Evolutionary conservation across 2,329 filamentous ascomycete species (phyloP), one percentile per base, ranked within the genome.

Genomic region (Penicillium paneum): DNA sequence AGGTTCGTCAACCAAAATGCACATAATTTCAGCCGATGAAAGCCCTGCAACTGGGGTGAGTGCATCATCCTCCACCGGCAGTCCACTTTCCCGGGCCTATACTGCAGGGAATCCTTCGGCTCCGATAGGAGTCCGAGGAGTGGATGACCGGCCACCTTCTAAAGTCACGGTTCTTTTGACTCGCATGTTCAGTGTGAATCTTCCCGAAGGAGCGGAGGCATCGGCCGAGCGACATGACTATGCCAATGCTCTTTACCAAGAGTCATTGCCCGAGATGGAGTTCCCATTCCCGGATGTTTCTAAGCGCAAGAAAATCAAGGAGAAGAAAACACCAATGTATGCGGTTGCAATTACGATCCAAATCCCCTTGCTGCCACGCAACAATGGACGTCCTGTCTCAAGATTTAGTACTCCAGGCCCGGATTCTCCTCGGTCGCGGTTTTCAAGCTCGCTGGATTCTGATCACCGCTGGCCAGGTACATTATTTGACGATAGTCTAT

Each of bases 1-100:
- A 38, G 81, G 81, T n/a, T 79, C 81, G 8, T 83, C 80, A 24
- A 84, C 82, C 41, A 85, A 85, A 66, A 78, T 84, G 65, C 82
- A 85, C 64, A 79, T 84, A 49, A 76, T 84, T 57, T 76, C 76
- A 21, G 68, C 72, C 3, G 72, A 76, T 57, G 68, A 69, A 39
- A 71, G 74, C 26, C 55, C 67, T 6, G 63, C 62, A 28, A 58
- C 56, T 17, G 59, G 62, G 8, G 49, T 63, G 6, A 64, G 58
- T 28, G 57, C 60, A 12, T 71, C 69, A 5, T 66, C 69, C 29
- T 61, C 63, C 36, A 58, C 57, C n/a, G 71, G 71, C 11, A 68
- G 66, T 42, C 70, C 72, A 11, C 65, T 76, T 19, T 64, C 68
- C 7, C 71, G 74, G 24, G 67, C 72, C 3, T 70, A 74, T 53